Evolutionary conservation across 208 protist species (phyloP).

Genomic region (Leishmania turanica): DNA sequence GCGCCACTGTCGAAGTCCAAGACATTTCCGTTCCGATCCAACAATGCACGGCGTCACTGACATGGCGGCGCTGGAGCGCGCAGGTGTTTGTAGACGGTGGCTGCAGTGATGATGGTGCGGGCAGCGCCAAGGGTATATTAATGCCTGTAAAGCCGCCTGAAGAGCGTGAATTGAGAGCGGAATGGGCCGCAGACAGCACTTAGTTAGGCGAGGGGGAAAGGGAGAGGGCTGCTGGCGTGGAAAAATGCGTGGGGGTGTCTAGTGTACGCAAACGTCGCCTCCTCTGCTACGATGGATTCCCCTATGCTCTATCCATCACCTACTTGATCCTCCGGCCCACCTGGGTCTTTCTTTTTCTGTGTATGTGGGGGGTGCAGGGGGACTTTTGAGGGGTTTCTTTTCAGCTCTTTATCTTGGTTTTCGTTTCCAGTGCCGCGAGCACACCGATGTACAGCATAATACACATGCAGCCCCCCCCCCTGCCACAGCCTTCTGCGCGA

Average conservation of each 20-base stretch:
- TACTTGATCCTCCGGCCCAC: not conserved
- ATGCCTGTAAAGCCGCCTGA: not conserved
- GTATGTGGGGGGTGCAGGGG: no score
- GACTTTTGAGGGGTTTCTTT: constrained; percentile 2
- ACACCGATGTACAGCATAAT: not conserved
- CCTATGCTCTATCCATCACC: not conserved
- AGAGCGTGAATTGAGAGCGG: not conserved
- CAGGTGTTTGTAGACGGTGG: not conserved
- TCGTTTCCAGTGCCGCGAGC: not conserved
- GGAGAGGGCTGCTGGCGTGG: not conserved
- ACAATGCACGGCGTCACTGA: constrained; percentile 20
- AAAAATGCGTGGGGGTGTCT: not conserved
- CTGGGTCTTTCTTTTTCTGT: not conserved
- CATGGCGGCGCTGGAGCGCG: not conserved
- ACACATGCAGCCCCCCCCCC: not conserved
- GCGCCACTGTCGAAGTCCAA: constrained; percentile 34
- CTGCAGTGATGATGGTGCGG: not conserved
- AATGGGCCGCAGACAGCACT: no score
- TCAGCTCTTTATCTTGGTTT: constrained; percentile 8
- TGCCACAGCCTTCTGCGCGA: not conserved
- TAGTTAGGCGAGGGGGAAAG: not conserved
- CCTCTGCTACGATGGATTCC: not conserved
- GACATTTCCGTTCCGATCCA: constrained; percentile 9
- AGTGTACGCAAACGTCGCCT: not conserved
- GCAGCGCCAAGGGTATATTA: not conserved